These are phyloP conservation scores for Malus hybrid DNA, from an alignment of 331 rosid species.

Conservation along the genomic window DNA sequence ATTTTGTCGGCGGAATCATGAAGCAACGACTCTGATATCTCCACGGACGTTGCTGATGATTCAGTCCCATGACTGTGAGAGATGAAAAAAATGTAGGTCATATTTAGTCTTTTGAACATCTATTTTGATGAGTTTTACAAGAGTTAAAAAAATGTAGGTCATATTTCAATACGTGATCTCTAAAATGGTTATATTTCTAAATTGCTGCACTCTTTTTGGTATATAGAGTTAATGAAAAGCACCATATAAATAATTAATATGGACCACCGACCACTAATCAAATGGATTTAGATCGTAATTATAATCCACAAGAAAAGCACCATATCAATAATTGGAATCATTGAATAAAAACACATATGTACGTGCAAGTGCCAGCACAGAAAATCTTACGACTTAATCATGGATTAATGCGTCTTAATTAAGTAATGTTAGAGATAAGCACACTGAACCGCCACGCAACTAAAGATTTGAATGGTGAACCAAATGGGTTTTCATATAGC, in stretches of 20 bases:
- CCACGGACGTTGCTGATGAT: neutral
- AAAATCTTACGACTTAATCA: neutral
- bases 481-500: neutral
- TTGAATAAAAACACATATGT: neutral
- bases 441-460: neutral
- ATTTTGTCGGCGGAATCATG: constrained; percentile 10
- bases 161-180: too few species aligned
- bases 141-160: too few species aligned
- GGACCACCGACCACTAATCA: neutral
- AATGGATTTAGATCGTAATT: neutral
- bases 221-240: too few species aligned
- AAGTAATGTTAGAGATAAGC: neutral
- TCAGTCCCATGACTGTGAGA: constrained; percentile 33
- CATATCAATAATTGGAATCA: constrained; percentile 1
- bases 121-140: too few species aligned
- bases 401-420: neutral
- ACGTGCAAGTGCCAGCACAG: neutral
- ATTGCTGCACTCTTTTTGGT: too few species aligned
- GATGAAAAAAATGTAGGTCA: too few species aligned
- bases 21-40: constrained; percentile 41
- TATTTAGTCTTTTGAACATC: too few species aligned
- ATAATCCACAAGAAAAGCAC: neutral
- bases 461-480: neutral
- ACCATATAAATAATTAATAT: neutral
- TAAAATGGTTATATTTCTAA: too few species aligned